These are phyloP conservation scores for Dactylellina haptotyla DNA, from an alignment of 2,329 filamentous ascomycete genomes.

Conservation along the genomic window DNA sequence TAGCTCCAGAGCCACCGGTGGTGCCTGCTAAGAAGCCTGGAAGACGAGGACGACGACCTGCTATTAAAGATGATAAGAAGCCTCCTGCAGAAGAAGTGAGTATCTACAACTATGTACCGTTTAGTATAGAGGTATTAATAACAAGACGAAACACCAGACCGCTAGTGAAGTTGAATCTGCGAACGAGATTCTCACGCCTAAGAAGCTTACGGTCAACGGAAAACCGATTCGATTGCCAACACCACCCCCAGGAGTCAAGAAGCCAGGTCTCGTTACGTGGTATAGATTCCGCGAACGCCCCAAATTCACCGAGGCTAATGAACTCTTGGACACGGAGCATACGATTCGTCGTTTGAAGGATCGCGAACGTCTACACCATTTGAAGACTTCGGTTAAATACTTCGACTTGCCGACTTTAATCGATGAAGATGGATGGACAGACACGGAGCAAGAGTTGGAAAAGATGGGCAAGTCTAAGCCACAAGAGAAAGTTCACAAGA, in stretches of 20 bases:
- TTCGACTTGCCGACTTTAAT: conserved; percentile 18
- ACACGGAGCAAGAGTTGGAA: conserved; percentile 43
- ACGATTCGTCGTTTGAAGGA: conserved; percentile 47
- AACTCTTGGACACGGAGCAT: conserved; percentile 26
- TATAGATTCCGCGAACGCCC: conserved; percentile 34
- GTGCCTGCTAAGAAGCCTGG: conserved; percentile 33
- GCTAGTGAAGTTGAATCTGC: conserved; percentile 36
- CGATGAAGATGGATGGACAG: conserved; percentile 43
- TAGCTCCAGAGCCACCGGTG: conserved; percentile 33
- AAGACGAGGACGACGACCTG: conserved; percentile 32
- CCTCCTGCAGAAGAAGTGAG: conserved; percentile 21
- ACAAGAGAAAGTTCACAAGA: conserved; percentile 30
- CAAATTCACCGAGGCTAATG: conserved; percentile 36
- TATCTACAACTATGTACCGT: background rate
- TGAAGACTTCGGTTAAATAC: conserved; percentile 18
- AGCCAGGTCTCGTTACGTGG: conserved; percentile 43
- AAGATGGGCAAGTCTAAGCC: conserved; percentile 44
- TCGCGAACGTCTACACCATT: conserved; percentile 35
- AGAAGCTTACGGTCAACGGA: conserved; percentile 29
- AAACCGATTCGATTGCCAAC: conserved; percentile 32
- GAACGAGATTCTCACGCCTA: conserved; percentile 1
- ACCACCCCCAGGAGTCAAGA: conserved; percentile 33
- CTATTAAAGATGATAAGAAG: conserved; percentile 23
- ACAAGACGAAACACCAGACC: conserved; percentile 21
- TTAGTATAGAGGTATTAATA: background rate